Conservation (phyloP, 176 grass and related monocot genomes). For the Elymus sibiricus region DNA sequence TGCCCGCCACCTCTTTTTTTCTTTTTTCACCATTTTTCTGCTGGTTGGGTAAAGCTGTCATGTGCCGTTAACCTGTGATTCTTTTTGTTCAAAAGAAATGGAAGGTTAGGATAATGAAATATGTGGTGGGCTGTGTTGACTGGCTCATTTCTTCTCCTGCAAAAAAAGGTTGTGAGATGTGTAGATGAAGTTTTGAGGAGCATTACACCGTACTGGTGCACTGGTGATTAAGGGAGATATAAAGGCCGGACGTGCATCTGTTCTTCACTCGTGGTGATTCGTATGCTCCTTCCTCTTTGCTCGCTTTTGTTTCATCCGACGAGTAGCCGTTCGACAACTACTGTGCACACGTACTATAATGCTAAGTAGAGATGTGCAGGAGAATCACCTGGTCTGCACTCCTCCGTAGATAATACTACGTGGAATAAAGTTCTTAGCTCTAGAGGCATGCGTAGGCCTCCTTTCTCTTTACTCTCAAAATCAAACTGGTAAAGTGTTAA, state of each 20-base stretch:
- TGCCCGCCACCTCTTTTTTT: not conserved
- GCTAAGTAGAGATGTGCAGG: not conserved
- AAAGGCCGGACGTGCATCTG: conserved; percentile 24
- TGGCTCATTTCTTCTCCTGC: conserved; percentile 17
- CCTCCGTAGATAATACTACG: not conserved
- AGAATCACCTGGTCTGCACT: not conserved
- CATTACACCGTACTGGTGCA: conserved; percentile 12
- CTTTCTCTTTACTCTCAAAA: not conserved
- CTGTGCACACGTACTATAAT: not conserved
- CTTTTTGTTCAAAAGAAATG: conserved; percentile 39
- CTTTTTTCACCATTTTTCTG: conserved; percentile 9
- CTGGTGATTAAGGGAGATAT: conserved; percentile 20
- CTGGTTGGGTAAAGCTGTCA: conserved; percentile 38
- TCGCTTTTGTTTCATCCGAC: not conserved
- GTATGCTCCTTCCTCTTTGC: not conserved
- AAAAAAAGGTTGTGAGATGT: conserved; percentile 11
- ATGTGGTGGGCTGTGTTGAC: not conserved
- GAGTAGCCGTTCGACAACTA: not conserved
- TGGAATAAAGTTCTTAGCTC: not conserved
- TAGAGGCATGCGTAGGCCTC: not conserved
- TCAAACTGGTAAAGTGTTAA: not conserved
- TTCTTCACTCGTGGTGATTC: conserved; percentile 7
- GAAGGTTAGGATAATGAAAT: conserved; percentile 24
- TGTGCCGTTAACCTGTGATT: conserved; percentile 36
- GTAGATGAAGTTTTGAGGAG: conserved; percentile 28